Evolutionary conservation across 345 rosid genomes (phyloP), one percentile per base, ranked within the genome.

Genomic region (Arabis hirsuta): DNA sequence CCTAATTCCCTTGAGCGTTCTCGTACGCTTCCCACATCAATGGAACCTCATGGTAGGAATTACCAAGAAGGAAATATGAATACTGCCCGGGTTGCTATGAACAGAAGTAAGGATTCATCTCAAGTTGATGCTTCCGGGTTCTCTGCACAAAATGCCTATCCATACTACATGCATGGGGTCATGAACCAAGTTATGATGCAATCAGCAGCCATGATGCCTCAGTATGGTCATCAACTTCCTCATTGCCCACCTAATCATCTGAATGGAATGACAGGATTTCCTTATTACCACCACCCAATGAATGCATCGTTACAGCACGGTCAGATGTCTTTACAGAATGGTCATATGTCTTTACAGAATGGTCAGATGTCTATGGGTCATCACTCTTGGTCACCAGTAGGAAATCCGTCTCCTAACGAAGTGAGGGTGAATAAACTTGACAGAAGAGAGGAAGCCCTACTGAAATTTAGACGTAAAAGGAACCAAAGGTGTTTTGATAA

Each of bases 401-500:
- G 92, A 69, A 79, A 63, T 73, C 39, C 36, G 9, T 59, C 90
- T 29, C 62, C 83, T n/a, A 58, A 77, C 71, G 96, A 88, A 61
- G 82, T 81, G 69, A 84, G 83, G 70, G 53, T 84, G 44, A 85
- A 56, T 53, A 86, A 87, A 73, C 82, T 83, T 47, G 97, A 95
- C 55, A 84, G 93, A 80, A 85, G 99, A 77, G 97, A 91, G 78
- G 96, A 96, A 32, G 99, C 99, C 59, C 61, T 95, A 52, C 82
- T 87, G 27, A 95, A 95, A 80, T 95, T 95, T 71, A 85, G 96
- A 81, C 93, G 89, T 82, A 95, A 91, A 70, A 84, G 96, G 81
- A 95, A 91, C 73, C 91, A 91, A 77, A 87, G 97, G 5, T 95
- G 97, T 77, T 95, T 91, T 74, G 96, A 91, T 80, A 95, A 95